These are phyloP conservation scores for Leccinellum rugosiceps DNA, from an alignment of 768 basidiomycete genomes.

Conservation along the genomic window DNA sequence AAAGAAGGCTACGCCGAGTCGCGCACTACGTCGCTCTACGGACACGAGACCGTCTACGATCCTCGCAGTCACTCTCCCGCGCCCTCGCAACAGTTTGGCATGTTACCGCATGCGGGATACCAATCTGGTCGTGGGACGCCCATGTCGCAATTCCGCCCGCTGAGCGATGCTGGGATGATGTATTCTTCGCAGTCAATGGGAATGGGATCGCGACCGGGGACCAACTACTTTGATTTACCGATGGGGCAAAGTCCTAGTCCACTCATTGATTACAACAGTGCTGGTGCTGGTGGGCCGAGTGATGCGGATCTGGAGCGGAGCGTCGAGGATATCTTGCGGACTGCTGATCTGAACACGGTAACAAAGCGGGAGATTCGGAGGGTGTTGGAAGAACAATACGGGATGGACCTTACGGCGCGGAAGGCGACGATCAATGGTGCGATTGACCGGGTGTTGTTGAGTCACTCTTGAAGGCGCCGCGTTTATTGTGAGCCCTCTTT, in stretches of 20 bases:
- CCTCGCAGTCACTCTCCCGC: constrained; percentile 70
- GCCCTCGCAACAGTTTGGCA: constrained; percentile 59
- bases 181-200: constrained; percentile 64
- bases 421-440: constrained; percentile 74
- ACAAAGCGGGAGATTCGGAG: constrained; percentile 91
- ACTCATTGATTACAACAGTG: constrained; percentile 32
- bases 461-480: constrained; percentile 32
- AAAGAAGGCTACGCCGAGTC: constrained; percentile 78
- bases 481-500: neutral
- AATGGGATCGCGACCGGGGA: constrained; percentile 64
- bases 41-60: constrained; percentile 86
- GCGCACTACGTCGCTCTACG: constrained; percentile 76
- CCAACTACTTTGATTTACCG: constrained; percentile 74
- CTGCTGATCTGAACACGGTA: constrained; percentile 82
- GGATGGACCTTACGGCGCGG: constrained; percentile 68
- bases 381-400: constrained; percentile 78
- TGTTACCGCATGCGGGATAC: constrained; percentile 59
- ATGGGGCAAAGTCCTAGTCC: constrained; percentile 50
- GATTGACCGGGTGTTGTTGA: constrained; percentile 69
- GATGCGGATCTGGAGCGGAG: constrained; percentile 73
- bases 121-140: constrained; percentile 79
- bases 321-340: constrained; percentile 68
- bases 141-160: constrained; percentile 40
- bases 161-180: constrained; percentile 36
- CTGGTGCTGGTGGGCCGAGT: constrained; percentile 46